A percentile compares a stretch with the other conserved stretches of the same genome.
Evolutionary conservation across 495 filamentous ascomycete species (phyloP).

Genomic region (Annulohypoxylon bovei): DNA sequence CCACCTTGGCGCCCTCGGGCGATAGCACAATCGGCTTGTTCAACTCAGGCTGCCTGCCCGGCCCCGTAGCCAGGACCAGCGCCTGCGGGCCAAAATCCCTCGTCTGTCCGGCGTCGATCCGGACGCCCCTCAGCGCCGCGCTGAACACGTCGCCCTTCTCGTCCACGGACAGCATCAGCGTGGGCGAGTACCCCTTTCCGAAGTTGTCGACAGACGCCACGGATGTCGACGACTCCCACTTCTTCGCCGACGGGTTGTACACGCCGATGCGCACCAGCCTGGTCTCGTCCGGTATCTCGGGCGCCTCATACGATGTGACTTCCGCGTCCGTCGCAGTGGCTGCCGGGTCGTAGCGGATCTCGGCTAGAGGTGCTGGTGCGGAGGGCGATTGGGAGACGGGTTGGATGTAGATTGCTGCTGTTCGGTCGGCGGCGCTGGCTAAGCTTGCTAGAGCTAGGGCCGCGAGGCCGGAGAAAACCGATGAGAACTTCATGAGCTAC

Average conservation of each 20-base stretch:
- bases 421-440: conserved; percentile 42
- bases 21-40: conserved; percentile 73
- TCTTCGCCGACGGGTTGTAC: conserved; percentile 51
- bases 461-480: conserved; percentile 46
- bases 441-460: conserved; percentile 43
- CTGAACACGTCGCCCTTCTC: conserved; percentile 52
- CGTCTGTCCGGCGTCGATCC: conserved; percentile 64
- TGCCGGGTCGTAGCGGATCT: conserved; percentile 56
- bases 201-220: conserved; percentile 61
- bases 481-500: conserved; percentile 40
- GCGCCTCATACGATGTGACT: conserved; percentile 58
- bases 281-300: conserved; percentile 53
- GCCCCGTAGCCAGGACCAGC: conserved; percentile 54
- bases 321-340: conserved; percentile 43
- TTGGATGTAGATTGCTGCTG: conserved; percentile 57
- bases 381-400: conserved; percentile 47
- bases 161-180: conserved; percentile 58
- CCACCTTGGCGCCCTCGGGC: conserved; percentile 66
- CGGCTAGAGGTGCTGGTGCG: conserved; percentile 55
- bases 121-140: conserved; percentile 52
- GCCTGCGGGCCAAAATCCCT: conserved; percentile 67
- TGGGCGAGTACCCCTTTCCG: conserved; percentile 62
- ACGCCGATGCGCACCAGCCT: conserved; percentile 60
- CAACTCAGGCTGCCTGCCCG: conserved; percentile 65
- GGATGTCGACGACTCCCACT: conserved; percentile 61